Evolutionary conservation across 1,139 yeast species (phyloP).

Genomic region (Hansenula lynferdii): DNA sequence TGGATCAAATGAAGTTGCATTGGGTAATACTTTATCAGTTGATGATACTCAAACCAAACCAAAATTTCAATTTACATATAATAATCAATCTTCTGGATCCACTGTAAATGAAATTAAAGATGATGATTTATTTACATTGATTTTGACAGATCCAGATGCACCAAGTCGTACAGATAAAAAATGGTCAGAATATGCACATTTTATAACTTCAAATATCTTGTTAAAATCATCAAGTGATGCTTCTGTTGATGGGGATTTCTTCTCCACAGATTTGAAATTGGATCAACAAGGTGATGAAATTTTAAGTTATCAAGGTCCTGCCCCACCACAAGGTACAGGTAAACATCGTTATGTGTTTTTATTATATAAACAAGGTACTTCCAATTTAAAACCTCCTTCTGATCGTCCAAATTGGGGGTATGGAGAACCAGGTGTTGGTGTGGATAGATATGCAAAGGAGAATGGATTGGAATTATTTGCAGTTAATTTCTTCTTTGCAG

Average conservation of each 20-base stretch:
- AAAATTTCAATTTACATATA: constrained; percentile 59
- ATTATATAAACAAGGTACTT: constrained; percentile 53
- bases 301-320: constrained; percentile 70
- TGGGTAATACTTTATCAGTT: constrained; percentile 71
- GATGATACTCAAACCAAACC: constrained; percentile 66
- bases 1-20: constrained; percentile 57
- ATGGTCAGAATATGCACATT: constrained; percentile 88
- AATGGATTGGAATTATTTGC: constrained; percentile 65
- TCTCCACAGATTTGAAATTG: constrained; percentile 16
- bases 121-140: constrained; percentile 59
- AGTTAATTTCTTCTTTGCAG: constrained; percentile 61
- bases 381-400: constrained; percentile 14
- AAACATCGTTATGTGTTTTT: constrained; percentile 81
- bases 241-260: constrained; percentile 3
- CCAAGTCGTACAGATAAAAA: constrained; percentile 77
- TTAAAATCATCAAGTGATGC: constrained; percentile 8
- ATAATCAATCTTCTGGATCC: constrained; percentile 32
- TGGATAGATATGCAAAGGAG: constrained; percentile 64
- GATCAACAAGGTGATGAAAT: constrained; percentile 24
- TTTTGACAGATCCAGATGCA: constrained; percentile 91
- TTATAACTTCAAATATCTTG: constrained; percentile 58
- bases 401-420: constrained; percentile 88
- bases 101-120: constrained; percentile 25
- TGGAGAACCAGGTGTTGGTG: constrained; percentile 72
- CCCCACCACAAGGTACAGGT: constrained; percentile 82